Percentiles rank a stretch among this genome's conserved stretches.
Evolutionary conservation across 2,329 filamentous ascomycete genomes (phyloP).

Genomic region (Fusarium humuli): DNA sequence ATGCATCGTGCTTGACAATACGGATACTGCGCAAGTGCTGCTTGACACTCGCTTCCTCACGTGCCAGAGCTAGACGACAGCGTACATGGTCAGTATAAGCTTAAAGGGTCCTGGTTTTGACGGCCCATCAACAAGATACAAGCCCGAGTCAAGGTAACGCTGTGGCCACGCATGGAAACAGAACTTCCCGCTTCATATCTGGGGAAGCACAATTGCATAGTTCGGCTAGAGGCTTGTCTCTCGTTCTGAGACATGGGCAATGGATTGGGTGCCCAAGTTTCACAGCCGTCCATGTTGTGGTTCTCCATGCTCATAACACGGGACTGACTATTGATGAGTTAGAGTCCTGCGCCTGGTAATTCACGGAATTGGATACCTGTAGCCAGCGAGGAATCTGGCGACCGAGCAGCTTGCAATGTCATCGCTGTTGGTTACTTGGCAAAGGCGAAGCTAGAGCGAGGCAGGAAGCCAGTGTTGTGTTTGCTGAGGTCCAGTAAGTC

Average conservation of each 20-base stretch:
- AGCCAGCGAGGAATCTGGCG: conserved; percentile 2
- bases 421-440: conserved; percentile 9
- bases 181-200: conserved; percentile 10
- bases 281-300: conserved; percentile 35
- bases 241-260: conserved; percentile 26
- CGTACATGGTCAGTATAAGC: conserved; percentile 44
- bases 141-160: conserved; percentile 21
- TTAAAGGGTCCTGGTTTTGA: conserved; percentile 38
- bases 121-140: conserved; percentile 22
- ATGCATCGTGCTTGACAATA: neutral
- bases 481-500: conserved; percentile 16
- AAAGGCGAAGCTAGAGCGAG: conserved; percentile 1
- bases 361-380: conserved; percentile 6
- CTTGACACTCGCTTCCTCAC: conserved; percentile 20
- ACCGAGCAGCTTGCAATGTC: neutral
- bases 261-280: conserved; percentile 34
- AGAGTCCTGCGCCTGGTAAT: conserved; percentile 8
- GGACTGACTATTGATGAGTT: conserved; percentile 12
- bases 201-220: conserved; percentile 21
- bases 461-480: conserved; percentile 35
- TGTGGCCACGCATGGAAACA: conserved; percentile 1
- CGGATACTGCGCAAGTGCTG: neutral
- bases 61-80: conserved; percentile 10
- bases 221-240: conserved; percentile 39
- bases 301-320: conserved; percentile 27